Evolutionary conservation across 768 basidiomycete species (phyloP), one percentile per base, ranked within the genome.

Genomic region (Obba rivulosa): DNA sequence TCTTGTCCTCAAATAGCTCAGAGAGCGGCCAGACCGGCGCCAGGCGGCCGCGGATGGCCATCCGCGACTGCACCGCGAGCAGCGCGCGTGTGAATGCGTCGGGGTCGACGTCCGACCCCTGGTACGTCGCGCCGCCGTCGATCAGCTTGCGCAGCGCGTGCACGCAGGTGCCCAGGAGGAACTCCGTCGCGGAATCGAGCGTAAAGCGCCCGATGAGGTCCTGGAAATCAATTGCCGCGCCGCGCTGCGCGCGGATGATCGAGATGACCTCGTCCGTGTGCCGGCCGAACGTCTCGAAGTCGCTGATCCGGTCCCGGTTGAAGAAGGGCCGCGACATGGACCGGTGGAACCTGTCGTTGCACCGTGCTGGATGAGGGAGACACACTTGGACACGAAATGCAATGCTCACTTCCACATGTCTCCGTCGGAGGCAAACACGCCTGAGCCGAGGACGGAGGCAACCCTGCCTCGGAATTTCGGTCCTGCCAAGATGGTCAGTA

Each of bases 251-350:
- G 21, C 62, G 37, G 14, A 38, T 7, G 37, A 20, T 20, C 5
- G 37, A 8, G 37, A 38, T 7, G 8, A 20, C 37, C 14, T 74
- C 65, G 34, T 28, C 14, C 25, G 34, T 34, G 20, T 18, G 56
- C 58, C 56, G 23, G 44, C 59, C 60, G 38, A 62, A 59, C 17
- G 57, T 51, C 23, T 62, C 58, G 22, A 62, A 62, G 45, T 62
- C 54, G 2, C 51, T 46, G 45, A 62, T 62, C 21, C 60, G 50
- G 44, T 62, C 60, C n/a, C 48, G 48, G 43, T 51, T 57, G 66
- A 87, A 87, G 69, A 87, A 86, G 0, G 85, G 85, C 0, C 85
- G 77, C 0, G 83, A 80, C 69, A 87, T 83, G 3, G 71, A 57
- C 8, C 84, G 78, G 60, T 86, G 83, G 55, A 83, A 76, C 57